Evolutionary conservation across 306 rosid species (phyloP).

Genomic region (Cucumis sativus): DNA sequence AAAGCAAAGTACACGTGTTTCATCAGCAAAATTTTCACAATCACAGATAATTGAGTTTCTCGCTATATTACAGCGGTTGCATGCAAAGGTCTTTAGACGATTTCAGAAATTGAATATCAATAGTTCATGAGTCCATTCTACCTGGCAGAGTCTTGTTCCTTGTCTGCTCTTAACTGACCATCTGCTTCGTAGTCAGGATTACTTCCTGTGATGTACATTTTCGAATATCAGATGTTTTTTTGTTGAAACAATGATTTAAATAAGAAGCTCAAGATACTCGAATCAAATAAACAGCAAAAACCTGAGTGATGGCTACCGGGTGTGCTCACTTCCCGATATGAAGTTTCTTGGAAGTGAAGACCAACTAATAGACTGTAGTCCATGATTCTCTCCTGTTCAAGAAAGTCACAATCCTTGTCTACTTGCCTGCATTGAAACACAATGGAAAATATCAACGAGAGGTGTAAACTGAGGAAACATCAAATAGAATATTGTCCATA

Average conservation of each 20-base stretch:
- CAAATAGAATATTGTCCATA: neutral
- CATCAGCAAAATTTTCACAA: neutral
- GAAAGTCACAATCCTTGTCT: conserved; percentile 83
- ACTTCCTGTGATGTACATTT: conserved; percentile 20
- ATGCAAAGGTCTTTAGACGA: neutral
- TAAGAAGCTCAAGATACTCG: neutral
- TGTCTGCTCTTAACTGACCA: conserved; percentile 10
- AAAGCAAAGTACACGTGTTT: neutral
- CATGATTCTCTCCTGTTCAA: conserved; percentile 91
- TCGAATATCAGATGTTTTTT: neutral
- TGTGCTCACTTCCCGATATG: conserved; percentile 18
- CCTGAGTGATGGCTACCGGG: conserved; percentile 30
- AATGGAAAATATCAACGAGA: neutral
- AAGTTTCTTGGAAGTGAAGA: conserved; percentile 64
- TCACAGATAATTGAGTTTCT: neutral
- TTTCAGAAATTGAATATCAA: neutral
- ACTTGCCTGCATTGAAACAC: conserved; percentile 60
- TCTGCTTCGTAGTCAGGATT: neutral
- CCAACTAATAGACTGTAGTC: conserved; percentile 94
- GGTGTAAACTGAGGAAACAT: neutral
- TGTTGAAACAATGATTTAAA: neutral
- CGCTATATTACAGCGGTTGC: neutral
- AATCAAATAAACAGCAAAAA: conserved; percentile 22
- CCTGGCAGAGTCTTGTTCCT: conserved; percentile 50
- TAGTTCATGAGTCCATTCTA: conserved; percentile 15